phyloP scores from a whole-genome alignment of 805 yeast genomes.

The Starmerella geochares region DNA sequence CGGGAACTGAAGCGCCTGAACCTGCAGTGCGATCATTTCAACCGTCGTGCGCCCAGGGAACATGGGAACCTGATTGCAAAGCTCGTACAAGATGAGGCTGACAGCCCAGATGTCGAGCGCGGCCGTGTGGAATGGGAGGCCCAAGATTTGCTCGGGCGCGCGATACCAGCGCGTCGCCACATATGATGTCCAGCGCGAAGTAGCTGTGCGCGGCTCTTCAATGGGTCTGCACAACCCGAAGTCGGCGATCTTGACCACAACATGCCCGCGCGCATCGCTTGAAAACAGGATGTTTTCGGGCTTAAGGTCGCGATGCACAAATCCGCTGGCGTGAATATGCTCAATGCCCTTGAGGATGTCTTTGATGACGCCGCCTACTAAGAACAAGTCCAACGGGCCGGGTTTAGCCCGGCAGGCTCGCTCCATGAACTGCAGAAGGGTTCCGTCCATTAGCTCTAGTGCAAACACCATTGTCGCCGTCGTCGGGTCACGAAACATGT shows the following conservation, averaged over 20 bases:
- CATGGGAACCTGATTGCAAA: conserved; percentile 64
- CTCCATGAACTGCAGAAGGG: conserved; percentile 58
- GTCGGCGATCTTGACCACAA: conserved; percentile 81
- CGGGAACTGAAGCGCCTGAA: conserved; percentile 69
- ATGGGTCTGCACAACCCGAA: conserved; percentile 80
- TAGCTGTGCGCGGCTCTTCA: conserved; percentile 32
- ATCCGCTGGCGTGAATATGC: conserved; percentile 64
- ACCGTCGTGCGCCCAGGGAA: conserved; percentile 74
- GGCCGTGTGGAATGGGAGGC: conserved; percentile 49
- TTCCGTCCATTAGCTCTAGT: conserved; percentile 83
- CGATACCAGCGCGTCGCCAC: conserved; percentile 96
- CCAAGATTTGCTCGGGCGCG: conserved; percentile 70
- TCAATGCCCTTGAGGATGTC: conserved; percentile 56
- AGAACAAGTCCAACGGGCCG: not conserved
- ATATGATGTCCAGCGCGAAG: conserved; percentile 64
- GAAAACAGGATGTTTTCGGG: conserved; percentile 78
- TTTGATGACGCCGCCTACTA: conserved; percentile 4
- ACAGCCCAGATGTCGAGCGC: conserved; percentile 90
- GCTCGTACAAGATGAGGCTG: conserved; percentile 67
- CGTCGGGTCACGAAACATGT: conserved; percentile 60
- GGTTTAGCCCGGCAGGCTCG: not conserved
- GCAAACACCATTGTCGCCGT: conserved; percentile 60
- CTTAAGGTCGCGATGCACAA: conserved; percentile 81
- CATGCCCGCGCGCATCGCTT: conserved; percentile 40
- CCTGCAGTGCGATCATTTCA: conserved; percentile 65